Conservation (phyloP, 1,284 basidiomycete species). For the Phellopilus nigrolimitatus region DNA sequence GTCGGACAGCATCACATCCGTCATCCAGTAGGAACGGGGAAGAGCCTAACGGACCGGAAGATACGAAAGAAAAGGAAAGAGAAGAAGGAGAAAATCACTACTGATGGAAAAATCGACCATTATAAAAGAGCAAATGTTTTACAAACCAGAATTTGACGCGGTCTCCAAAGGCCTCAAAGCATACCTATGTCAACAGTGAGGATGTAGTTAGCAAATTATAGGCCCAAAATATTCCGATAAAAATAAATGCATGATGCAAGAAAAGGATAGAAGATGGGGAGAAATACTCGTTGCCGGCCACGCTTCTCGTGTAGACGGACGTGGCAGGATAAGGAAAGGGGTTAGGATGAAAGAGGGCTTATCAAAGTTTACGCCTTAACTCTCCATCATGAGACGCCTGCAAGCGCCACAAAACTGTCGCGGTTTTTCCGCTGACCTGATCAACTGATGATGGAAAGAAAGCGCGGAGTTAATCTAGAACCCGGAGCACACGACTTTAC, state of each 20-base stretch:
- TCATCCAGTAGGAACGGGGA: slow-evolving; percentile 18
- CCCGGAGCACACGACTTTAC: too few relatives aligned
- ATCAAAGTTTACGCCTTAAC: not conserved
- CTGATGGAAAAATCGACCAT: not conserved
- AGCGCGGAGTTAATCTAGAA: not conserved
- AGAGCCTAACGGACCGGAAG: slow-evolving; percentile 6
- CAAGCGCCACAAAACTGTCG: not conserved
- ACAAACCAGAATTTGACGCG: slow-evolving; percentile 68
- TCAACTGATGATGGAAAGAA: not conserved
- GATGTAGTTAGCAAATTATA: not conserved
- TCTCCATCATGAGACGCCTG: not conserved
- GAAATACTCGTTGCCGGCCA: not conserved
- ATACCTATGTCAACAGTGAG: slow-evolving; percentile 37
- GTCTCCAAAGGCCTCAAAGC: slow-evolving; percentile 71
- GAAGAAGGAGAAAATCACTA: not conserved
- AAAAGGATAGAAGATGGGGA: not conserved
- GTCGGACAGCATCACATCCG: too few relatives aligned
- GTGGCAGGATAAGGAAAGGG: not conserved
- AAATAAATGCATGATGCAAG: too few relatives aligned
- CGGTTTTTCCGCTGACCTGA: not conserved
- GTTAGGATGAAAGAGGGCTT: not conserved
- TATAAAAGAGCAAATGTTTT: not conserved
- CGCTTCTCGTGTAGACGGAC: slow-evolving; percentile 11
- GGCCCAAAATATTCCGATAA: too few relatives aligned
- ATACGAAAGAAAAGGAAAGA: slow-evolving; percentile 4